These are phyloP conservation scores for Pichia sp. DNA, from an alignment of 1,139 yeast genomes.

Conservation along the genomic window DNA sequence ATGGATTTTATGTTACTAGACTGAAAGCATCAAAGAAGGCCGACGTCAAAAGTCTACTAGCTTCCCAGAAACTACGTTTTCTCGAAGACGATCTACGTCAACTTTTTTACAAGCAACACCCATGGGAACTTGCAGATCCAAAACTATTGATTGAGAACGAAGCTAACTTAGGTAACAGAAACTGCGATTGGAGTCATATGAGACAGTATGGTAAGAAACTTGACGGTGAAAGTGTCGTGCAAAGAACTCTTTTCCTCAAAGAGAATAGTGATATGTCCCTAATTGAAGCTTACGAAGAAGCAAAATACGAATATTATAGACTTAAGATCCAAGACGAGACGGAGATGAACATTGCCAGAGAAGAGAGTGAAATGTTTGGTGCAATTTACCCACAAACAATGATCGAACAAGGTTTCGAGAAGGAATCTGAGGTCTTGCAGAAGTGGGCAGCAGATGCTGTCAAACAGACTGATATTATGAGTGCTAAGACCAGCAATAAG, in stretches of 20 bases:
- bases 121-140: slow-evolving; percentile 98
- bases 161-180: slow-evolving; percentile 44
- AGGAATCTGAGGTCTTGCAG: slow-evolving; percentile 65
- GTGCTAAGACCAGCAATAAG: slow-evolving; percentile 27
- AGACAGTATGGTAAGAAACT: slow-evolving; percentile 66
- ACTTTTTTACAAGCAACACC: slow-evolving; percentile 85
- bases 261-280: slow-evolving; percentile 31
- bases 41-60: slow-evolving; percentile 29
- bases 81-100: slow-evolving; percentile 80
- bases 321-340: slow-evolving; percentile 81
- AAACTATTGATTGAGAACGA: slow-evolving; percentile 70
- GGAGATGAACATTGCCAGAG: slow-evolving; percentile 65
- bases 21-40: slow-evolving; percentile 20
- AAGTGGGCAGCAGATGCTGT: slow-evolving; percentile 71
- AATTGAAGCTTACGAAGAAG: slow-evolving; percentile 71
- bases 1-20: slow-evolving; percentile 48
- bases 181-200: slow-evolving; percentile 71
- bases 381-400: slow-evolving; percentile 59
- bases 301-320: slow-evolving; percentile 82
- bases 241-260: slow-evolving; percentile 72
- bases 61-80: slow-evolving; percentile 58
- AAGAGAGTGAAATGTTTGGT: slow-evolving; percentile 84
- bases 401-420: slow-evolving; percentile 59
- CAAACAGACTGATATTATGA: slow-evolving; percentile 43
- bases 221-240: slow-evolving; percentile 94